Evolutionary conservation across 78 protist species (phyloP), one percentile per base, ranked within the genome.

Genomic region (Thecamonas trahens): DNA sequence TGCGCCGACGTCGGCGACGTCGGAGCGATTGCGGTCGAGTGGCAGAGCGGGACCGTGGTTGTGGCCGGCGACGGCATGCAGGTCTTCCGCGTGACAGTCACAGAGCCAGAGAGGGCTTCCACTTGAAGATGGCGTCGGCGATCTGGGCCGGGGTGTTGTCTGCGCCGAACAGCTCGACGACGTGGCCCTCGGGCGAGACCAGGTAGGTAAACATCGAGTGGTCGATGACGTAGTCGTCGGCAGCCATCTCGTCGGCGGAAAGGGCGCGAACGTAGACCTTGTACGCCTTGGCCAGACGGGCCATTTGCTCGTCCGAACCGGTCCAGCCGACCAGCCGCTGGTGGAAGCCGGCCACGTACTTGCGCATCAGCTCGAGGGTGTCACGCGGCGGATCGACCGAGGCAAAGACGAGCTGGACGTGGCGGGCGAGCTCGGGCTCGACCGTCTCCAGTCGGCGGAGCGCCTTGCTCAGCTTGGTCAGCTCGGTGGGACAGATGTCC

Each of bases 401-500:
- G 11, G 75, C 61, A 31, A 82, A 82, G 39, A 82, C 39, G 22
- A 78, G 78, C 49, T 24, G 20, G 61, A 76, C 18, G 15, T 14
- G 54, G 18, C 9, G 20, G 9, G 52, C 32, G 8, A 7, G 1
- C 38, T 31, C 55, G 14, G 4, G 6, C 58, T n/a, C n/a, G n/a
- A 1, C 5, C 47, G 4, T 32, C 3, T 38, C 29, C 14, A 77
- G 31, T n/a, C n/a, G n/a, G n/a, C n/a, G n/a, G n/a, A n/a, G 38
- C 22, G 74, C 77, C 5, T 40, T 37, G 18, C 32, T 4, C 71
- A 82, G 7, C 26, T 72, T 44, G 35, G 61, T 5, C 79, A 82
- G 55, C 52, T 76, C 82, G 29, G 67, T 39, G 14, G 87, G 87
- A 22, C 87, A 82, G 34, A 82, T 63, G 24, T 82, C 87, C 18